Evolutionary conservation across 1,284 basidiomycete genomes (phyloP), one percentile per base, ranked within the genome.

Genomic region (Psilocybe mexicana): DNA sequence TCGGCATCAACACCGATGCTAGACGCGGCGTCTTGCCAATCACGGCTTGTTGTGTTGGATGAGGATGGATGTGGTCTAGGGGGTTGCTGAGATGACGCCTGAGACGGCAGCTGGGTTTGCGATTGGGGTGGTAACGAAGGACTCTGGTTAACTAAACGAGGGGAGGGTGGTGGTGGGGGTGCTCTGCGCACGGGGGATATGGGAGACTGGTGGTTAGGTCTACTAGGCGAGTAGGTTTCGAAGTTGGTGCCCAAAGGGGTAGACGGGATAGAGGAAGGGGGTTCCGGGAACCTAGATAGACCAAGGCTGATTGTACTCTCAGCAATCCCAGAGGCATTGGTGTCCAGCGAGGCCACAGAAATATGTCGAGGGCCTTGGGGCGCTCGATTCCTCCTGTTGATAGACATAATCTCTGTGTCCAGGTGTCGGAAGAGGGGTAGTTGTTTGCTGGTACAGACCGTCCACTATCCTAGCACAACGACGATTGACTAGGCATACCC

Each of bases 1-100:
- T 76, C 70, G 25, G 78, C 74, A 69, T 84, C 82, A 46, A 81
- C 75, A 50, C 78, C 79, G 58, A 86, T 81, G 58, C 76, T 79
- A 6, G 83, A 84, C n/a, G 81, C 78, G 10, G 81, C 84, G 66
- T 86, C 84, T 60, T 84, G 80, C 83, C 84, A 85, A 65, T 83
- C 80, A 65, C 78, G 72, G 2, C 80, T 72, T 25, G 78, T 75
- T 40, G 74, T 58, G 38, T 63, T 60, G 43, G 62, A 63, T n/a
- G 64, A 63, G 43, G 66, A 59, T 49, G 65, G 46, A 25, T 51
- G 48, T 30, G 57, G 57, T 26, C 51, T 52, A 44, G 46, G 52
- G 42, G 59, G 59, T 33, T 33, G 30, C 33, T 12, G 49, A 4
- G 49, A 47, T 43, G 28, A 33, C 23, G 43, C 18, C n/a, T 24